Conservation (phyloP, 768 basidiomycete genomes). For the Gymnopilus dilepis region DNA sequence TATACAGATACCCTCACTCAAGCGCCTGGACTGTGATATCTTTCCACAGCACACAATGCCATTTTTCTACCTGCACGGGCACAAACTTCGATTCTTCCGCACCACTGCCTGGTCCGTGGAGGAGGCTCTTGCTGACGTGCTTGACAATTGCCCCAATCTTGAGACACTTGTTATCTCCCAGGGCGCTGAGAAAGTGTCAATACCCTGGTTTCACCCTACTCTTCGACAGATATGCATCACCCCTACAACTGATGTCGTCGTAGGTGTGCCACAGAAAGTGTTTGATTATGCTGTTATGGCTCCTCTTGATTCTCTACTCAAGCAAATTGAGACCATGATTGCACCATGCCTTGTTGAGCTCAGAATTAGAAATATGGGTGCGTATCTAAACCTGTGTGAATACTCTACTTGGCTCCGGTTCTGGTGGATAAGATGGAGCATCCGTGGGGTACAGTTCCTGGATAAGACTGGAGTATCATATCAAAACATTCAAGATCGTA, state of each 20-base stretch:
- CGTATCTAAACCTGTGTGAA: slow-evolving; percentile 29
- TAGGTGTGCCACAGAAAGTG: slow-evolving; percentile 41
- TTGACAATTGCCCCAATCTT: slow-evolving; percentile 46
- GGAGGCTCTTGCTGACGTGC: slow-evolving; percentile 38
- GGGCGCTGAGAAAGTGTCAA: slow-evolving; percentile 31
- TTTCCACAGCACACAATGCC: slow-evolving; percentile 37
- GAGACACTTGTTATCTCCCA: slow-evolving; percentile 44
- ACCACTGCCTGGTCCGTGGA: slow-evolving; percentile 37
- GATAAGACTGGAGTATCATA: slow-evolving; percentile 27
- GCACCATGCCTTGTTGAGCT: slow-evolving; percentile 41
- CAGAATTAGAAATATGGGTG: slow-evolving; percentile 46
- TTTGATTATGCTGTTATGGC: slow-evolving; percentile 45
- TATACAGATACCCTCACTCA: slow-evolving; percentile 42
- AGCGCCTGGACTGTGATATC: slow-evolving; percentile 49
- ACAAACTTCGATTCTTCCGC: slow-evolving; percentile 46
- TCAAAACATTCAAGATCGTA: slow-evolving; percentile 22
- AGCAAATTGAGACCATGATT: slow-evolving; percentile 38
- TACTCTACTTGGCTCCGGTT: slow-evolving; percentile 24
- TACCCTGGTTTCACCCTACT: slow-evolving; percentile 36
- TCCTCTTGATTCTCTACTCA: slow-evolving; percentile 45
- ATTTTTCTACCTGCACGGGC: slow-evolving; percentile 47
- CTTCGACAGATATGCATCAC: slow-evolving; percentile 49
- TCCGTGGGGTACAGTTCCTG: slow-evolving; percentile 26
- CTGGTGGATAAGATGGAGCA: slow-evolving; percentile 32
- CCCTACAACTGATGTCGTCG: slow-evolving; percentile 43